Percentiles rank a stretch among this genome's conserved stretches.
Evolutionary conservation across 2,329 filamentous ascomycete genomes (phyloP).

Genomic region (Diaporthe sp.): DNA sequence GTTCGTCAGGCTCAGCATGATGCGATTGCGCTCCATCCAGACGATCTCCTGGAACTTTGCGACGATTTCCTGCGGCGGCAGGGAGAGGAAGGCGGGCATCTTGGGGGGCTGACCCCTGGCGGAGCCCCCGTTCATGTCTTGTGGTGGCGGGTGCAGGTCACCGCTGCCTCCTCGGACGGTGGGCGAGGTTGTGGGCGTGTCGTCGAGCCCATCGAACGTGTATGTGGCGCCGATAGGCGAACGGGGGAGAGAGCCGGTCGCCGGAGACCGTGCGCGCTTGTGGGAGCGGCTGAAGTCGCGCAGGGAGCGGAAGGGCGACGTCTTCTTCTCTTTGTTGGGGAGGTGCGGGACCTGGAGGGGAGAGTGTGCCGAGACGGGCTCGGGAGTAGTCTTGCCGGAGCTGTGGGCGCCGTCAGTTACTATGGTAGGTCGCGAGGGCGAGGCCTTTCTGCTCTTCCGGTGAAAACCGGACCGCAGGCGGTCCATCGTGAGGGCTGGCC

Average conservation of each 20-base stretch:
- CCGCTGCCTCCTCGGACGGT: constrained; percentile 34
- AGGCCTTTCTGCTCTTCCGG: constrained; percentile 40
- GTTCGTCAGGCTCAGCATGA: constrained; percentile 56
- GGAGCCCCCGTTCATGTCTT: constrained; percentile 13
- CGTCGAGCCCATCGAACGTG: constrained; percentile 48
- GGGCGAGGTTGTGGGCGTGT: constrained; percentile 43
- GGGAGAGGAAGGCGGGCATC: constrained; percentile 57
- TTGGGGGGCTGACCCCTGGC: constrained; percentile 40
- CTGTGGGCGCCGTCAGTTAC: constrained; percentile 38
- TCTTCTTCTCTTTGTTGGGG: constrained; percentile 40
- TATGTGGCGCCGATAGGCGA: constrained; percentile 43
- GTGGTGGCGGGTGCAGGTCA: constrained; percentile 14
- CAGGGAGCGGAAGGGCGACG: constrained; percentile 59
- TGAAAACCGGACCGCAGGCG: constrained; percentile 41
- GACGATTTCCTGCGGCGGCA: constrained; percentile 59
- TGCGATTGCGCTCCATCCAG: constrained; percentile 66
- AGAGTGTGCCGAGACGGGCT: constrained; percentile 28
- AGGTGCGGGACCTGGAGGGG: constrained; percentile 38
- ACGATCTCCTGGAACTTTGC: constrained; percentile 66
- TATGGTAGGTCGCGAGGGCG: constrained; percentile 38
- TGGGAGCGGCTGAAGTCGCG: constrained; percentile 57
- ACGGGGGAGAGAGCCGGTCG: constrained; percentile 43
- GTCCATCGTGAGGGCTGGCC: constrained; percentile 35
- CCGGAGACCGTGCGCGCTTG: constrained; percentile 62
- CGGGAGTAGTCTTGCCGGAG: constrained; percentile 40